Base-by-base conservation (phyloP, 2,329 filamentous ascomycete genomes). In the Trichoderma cornu-damae region DNA sequence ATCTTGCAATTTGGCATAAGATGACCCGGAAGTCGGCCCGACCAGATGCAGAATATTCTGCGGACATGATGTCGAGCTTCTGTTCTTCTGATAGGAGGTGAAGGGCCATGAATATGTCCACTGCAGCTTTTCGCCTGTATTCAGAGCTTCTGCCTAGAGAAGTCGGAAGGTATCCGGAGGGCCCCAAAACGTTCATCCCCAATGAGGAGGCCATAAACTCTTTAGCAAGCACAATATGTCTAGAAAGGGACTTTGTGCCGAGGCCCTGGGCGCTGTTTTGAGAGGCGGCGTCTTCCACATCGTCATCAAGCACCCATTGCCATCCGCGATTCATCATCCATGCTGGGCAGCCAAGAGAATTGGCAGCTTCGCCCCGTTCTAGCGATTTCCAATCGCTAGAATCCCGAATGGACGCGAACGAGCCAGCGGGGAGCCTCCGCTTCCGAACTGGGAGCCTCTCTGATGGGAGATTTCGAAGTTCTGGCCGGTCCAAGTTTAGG, bases 51-150 rank as follows among this genome's bases (percentile, higher is more conserved):
- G 66, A 62, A 37, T 74, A 73, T 50, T 79, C 77, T 0, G 77
- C 72, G 0, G 72, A 71, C 61, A 78, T 76, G 4, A 86, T 81
- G 60, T 89, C 84, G 1, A 99, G 80, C 68, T 96, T 97, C 61
- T 88, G 80, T 69, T 99, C 94, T 69, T 99, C 93, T 0, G 88
- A 80, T n/a, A 96, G 76, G 3, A 97, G 77, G 72, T 99, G 94
- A 11, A 99, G 76, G 1, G 83, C 87, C 62, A 95, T 76, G 35
- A 93, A 80, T 51, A 88, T 78, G 66, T 89, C 82, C 68, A 87
- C 75, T 32, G 88, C 79, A 55, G 84, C 73, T 66, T 78, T 85
- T 57, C 81, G 78, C 42, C 84, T 80, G 49, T 78, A 77, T 57
- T 83, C 81, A 35, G 80, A 75, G 55, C 77, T 80, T 51, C 79